Conservation (phyloP, 2,329 filamentous ascomycete species). For the Diaporthe caulivora region DNA sequence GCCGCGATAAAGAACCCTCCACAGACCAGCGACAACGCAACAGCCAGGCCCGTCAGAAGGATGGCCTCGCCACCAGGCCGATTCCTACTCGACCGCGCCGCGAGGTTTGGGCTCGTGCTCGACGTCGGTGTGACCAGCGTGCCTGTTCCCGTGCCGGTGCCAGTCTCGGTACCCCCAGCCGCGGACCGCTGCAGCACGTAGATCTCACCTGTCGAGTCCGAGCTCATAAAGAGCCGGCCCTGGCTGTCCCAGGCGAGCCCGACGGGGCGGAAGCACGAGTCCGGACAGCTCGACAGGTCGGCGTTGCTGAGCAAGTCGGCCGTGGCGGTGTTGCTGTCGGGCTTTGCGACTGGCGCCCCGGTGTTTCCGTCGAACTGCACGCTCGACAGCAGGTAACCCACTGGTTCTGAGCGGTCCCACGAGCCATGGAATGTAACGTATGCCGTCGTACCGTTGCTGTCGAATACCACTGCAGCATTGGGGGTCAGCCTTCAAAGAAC, state of each 20-base stretch:
- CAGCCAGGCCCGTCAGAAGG: slow-evolving; percentile 40
- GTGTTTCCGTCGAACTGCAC: slow-evolving; percentile 53
- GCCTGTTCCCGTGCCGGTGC: slow-evolving; percentile 30
- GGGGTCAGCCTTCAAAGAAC: no score
- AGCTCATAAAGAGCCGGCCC: slow-evolving; percentile 72
- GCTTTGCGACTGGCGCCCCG: slow-evolving; percentile 55
- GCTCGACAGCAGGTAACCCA: slow-evolving; percentile 56
- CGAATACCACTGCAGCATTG: slow-evolving; percentile 80
- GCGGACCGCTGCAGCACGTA: slow-evolving; percentile 61
- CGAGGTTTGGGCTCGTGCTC: slow-evolving; percentile 39
- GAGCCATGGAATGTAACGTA: slow-evolving; percentile 80
- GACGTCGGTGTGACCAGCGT: slow-evolving; percentile 39
- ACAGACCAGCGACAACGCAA: slow-evolving; percentile 41
- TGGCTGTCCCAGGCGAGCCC: slow-evolving; percentile 65
- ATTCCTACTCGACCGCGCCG: slow-evolving; percentile 37
- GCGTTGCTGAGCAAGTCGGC: slow-evolving; percentile 68
- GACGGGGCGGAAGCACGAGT: slow-evolving; percentile 72
- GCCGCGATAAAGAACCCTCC: slow-evolving; percentile 40
- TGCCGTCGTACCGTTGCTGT: slow-evolving; percentile 66
- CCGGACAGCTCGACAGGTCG: slow-evolving; percentile 65
- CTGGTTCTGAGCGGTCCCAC: slow-evolving; percentile 59
- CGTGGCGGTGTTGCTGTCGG: slow-evolving; percentile 60
- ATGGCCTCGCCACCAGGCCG: slow-evolving; percentile 32
- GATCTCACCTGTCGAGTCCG: slow-evolving; percentile 75
- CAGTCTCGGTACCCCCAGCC: slow-evolving; percentile 10